Conservation (phyloP, 306 rosid genomes). For the Medicago arabica region DNA sequence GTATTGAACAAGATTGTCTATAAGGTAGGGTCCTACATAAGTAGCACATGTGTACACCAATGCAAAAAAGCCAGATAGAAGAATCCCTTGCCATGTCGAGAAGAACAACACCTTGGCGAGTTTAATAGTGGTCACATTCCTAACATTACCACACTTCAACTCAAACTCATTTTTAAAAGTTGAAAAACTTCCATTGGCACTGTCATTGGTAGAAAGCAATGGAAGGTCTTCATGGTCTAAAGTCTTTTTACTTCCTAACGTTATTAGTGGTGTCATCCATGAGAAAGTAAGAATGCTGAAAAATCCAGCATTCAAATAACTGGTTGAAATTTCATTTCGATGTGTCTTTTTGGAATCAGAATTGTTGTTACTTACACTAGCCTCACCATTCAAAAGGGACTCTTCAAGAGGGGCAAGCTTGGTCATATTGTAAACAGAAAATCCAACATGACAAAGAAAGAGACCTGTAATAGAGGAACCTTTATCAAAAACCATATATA, state of each 20-base stretch:
- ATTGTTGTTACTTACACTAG: constrained; percentile 28
- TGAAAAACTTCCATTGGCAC: constrained; percentile 58
- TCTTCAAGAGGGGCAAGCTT: constrained; percentile 57
- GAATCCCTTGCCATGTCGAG: constrained; percentile 64
- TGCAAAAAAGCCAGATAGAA: constrained; percentile 52
- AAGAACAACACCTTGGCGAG: constrained; percentile 60
- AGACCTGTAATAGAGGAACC: constrained; percentile 53
- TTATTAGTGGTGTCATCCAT: constrained; percentile 77
- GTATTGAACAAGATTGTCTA: constrained; percentile 73
- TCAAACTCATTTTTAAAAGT: constrained; percentile 58
- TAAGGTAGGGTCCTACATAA: constrained; percentile 87
- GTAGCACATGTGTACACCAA: constrained; percentile 56
- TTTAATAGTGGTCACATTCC: constrained; percentile 56
- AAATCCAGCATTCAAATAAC: constrained; percentile 68
- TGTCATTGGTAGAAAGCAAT: constrained; percentile 59
- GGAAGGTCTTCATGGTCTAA: constrained; percentile 85
- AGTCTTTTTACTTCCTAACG: constrained; percentile 65
- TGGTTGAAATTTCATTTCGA: constrained; percentile 51
- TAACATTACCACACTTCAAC: constrained; percentile 47
- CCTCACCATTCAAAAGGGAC: constrained; percentile 64
- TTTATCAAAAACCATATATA: constrained; percentile 54
- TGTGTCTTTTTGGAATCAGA: constrained; percentile 41
- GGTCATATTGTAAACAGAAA: constrained; percentile 42
- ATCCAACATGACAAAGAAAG: constrained; percentile 54
- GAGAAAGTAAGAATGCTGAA: constrained; percentile 73